A percentile compares a stretch with the other conserved stretches of the same genome.
These are phyloP conservation scores for Aspergillus spinulosporus DNA, from an alignment of 2,329 filamentous ascomycete genomes.

Conservation along the genomic window DNA sequence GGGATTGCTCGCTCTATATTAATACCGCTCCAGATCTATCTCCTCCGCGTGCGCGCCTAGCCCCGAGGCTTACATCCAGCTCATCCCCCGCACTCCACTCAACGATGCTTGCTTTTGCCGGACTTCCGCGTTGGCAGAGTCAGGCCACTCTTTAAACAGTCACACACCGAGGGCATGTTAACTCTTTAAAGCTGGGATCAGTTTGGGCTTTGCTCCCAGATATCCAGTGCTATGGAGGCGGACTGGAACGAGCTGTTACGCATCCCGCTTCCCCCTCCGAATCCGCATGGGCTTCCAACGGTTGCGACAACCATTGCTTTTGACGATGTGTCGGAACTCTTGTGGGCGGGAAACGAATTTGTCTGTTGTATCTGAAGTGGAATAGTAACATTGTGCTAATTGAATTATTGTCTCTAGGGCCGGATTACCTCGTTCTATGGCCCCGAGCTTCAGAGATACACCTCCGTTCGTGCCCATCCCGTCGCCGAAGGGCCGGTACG, in stretches of 20 bases:
- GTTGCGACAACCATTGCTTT: constrained; percentile 81
- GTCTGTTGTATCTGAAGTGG: constrained; percentile 52
- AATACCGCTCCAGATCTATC: neutral
- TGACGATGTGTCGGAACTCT: constrained; percentile 81
- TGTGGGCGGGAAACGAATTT: constrained; percentile 92
- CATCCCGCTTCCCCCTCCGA: constrained; percentile 76
- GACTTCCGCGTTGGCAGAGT: constrained; percentile 35
- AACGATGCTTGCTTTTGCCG: constrained; percentile 38
- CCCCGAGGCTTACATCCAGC: constrained; percentile 16
- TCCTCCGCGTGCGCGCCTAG: neutral
- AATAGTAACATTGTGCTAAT: constrained; percentile 2
- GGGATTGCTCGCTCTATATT: neutral
- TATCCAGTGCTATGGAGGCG: constrained; percentile 44
- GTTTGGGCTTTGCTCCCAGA: constrained; percentile 18
- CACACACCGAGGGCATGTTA: neutral
- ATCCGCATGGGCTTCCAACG: constrained; percentile 67
- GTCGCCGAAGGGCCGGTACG: constrained; percentile 74
- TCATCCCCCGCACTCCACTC: constrained; percentile 37
- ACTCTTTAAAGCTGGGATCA: neutral
- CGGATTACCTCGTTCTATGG: constrained; percentile 86
- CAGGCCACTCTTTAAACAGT: constrained; percentile 15
- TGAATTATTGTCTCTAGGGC: constrained; percentile 57
- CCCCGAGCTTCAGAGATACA: constrained; percentile 81
- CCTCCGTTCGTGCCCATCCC: constrained; percentile 79
- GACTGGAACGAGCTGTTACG: constrained; percentile 69